Percentiles rank a stretch among this genome's conserved stretches.
These are phyloP conservation scores for Lophiostoma macrostomum DNA, from an alignment of 495 filamentous ascomycete species.

Conservation along the genomic window DNA sequence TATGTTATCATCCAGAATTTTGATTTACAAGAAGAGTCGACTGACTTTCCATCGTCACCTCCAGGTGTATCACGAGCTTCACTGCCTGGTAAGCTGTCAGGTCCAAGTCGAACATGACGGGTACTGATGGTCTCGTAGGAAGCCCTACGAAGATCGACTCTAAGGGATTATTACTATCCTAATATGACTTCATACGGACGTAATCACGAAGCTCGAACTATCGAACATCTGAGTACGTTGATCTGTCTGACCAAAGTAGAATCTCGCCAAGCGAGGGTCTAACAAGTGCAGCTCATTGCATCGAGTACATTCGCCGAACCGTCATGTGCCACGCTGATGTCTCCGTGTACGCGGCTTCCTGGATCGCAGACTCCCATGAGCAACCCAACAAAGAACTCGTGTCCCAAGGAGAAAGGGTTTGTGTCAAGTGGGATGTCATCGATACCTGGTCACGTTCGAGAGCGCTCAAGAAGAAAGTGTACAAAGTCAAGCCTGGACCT, in stretches of 20 bases:
- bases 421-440: not conserved
- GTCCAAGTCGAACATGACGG: not conserved
- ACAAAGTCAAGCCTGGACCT: constrained; percentile 4
- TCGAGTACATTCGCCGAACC: constrained; percentile 5
- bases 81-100: not conserved
- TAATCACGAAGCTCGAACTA: not conserved
- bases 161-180: not conserved
- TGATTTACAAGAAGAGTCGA: too few relatives aligned
- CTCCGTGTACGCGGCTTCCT: not conserved
- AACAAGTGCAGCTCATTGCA: not conserved
- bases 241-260: not conserved
- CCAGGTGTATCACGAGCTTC: constrained; percentile 3
- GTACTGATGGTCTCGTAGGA: not conserved
- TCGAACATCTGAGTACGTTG: not conserved
- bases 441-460: not conserved
- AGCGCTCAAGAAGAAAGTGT: not conserved
- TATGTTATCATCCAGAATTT: too few relatives aligned
- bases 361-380: constrained; percentile 3
- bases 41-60: too few relatives aligned
- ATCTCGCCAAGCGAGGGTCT: not conserved
- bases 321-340: constrained; percentile 5
- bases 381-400: constrained; percentile 3
- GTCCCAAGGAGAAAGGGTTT: not conserved
- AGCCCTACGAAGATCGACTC: not conserved
- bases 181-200: not conserved